Evolutionary conservation across 306 rosid genomes (phyloP).

Genomic region (Inga laurina): DNA sequence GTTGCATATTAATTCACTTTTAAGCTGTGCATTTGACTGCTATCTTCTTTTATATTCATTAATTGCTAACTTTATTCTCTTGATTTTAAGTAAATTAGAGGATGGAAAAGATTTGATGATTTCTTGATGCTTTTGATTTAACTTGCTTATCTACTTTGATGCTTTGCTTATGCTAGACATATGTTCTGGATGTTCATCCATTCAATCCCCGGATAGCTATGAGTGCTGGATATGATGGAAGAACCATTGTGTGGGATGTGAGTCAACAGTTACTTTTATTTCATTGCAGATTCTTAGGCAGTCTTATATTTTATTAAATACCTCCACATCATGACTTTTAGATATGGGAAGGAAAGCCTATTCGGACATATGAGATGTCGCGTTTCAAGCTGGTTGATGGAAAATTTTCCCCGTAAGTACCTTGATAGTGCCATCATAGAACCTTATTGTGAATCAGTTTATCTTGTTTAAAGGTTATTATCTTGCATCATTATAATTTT

Average conservation of each 20-base stretch:
- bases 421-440: conserved; percentile 7
- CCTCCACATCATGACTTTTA: conserved; percentile 39
- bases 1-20: conserved; percentile 21
- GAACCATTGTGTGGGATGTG: conserved; percentile 98
- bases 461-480: conserved; percentile 10
- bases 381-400: conserved; percentile 95
- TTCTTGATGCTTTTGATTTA: conserved; percentile 24
- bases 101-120: background rate
- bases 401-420: conserved; percentile 96
- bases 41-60: conserved; percentile 2
- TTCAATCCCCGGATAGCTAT: conserved; percentile 97
- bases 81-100: background rate
- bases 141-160: conserved; percentile 26
- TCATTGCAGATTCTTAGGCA: conserved; percentile 16
- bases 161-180: conserved; percentile 64
- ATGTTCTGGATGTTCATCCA: conserved; percentile 99
- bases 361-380: conserved; percentile 71
- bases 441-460: conserved; percentile 9
- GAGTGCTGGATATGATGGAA: conserved; percentile 99
- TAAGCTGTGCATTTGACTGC: conserved; percentile 23
- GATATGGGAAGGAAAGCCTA: conserved; percentile 99
- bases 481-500: background rate
- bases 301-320: conserved; percentile 31
- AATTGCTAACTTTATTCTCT: conserved; percentile 9
- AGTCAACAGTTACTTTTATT: conserved; percentile 54